Percentiles rank a stretch among this genome's conserved stretches.
phyloP scores from a whole-genome alignment of 2,329 filamentous ascomycete species.

The Colletotrichum sidae region DNA sequence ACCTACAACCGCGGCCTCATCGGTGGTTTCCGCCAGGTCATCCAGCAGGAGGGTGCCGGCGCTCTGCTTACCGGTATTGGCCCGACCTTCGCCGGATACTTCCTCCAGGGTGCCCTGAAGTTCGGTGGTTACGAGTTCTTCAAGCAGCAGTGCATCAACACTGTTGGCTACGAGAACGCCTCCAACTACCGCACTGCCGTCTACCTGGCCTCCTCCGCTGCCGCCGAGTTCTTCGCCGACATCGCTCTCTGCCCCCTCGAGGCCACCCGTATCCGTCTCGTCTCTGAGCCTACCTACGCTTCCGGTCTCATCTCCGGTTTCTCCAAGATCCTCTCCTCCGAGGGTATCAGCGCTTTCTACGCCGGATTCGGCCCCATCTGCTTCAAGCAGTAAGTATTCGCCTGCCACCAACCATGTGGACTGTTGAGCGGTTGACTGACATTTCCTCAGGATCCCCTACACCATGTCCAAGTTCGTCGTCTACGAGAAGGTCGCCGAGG shows the following conservation, averaged over 20 bases:
- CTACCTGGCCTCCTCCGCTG: constrained; percentile 78
- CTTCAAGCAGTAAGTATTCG: constrained; percentile 76
- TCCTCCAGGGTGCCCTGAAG: constrained; percentile 94
- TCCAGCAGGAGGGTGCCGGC: constrained; percentile 85
- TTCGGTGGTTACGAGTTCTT: constrained; percentile 96
- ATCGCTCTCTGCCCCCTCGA: constrained; percentile 91
- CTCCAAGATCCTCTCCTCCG: constrained; percentile 83
- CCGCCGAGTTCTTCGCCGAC: constrained; percentile 78
- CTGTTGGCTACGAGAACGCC: constrained; percentile 81
- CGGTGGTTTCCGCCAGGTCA: constrained; percentile 87
- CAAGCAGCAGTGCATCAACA: constrained; percentile 90
- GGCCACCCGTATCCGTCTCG: constrained; percentile 93
- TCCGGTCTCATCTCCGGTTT: constrained; percentile 83
- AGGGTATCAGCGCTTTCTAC: constrained; percentile 90
- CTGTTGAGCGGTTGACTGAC: constrained; percentile 7
- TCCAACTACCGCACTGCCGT: constrained; percentile 83
- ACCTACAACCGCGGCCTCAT: constrained; percentile 92
- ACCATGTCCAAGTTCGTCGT: constrained; percentile 97
- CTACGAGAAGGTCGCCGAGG: constrained; percentile 88
- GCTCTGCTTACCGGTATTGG: constrained; percentile 88
- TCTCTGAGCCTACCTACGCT: constrained; percentile 88
- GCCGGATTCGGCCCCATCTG: constrained; percentile 89
- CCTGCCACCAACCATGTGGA: background rate
- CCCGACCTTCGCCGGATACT: constrained; percentile 89
- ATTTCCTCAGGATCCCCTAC: constrained; percentile 77